Evolutionary conservation across 2,329 filamentous ascomycete species (phyloP).

Genomic region (Epichloe elymi): DNA sequence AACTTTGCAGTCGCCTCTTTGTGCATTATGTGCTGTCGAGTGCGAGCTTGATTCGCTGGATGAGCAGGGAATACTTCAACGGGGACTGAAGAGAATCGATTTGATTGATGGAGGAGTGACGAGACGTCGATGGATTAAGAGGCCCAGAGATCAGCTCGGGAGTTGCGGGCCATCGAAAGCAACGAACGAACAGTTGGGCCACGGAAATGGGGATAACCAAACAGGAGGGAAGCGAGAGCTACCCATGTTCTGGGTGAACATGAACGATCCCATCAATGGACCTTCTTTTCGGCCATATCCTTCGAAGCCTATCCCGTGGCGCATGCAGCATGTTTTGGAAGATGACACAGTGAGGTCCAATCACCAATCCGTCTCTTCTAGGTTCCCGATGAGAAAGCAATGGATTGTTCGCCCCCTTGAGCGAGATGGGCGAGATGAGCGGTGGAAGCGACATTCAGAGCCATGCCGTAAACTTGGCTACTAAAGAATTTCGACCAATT

Average conservation of each 20-base stretch:
- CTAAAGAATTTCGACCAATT: not conserved
- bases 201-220: conserved; percentile 9
- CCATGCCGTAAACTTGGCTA: not conserved
- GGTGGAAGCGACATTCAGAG: conserved; percentile 1
- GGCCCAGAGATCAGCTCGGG: conserved; percentile 15
- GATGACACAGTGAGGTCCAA: not conserved
- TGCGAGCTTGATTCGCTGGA: conserved; percentile 23
- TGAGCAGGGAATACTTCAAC: conserved; percentile 22
- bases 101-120: conserved; percentile 33
- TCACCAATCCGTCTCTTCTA: not conserved
- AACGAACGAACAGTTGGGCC: not conserved
- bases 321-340: conserved; percentile 23
- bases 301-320: conserved; percentile 37
- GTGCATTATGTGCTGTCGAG: conserved; percentile 31
- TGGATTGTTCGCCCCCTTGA: not conserved
- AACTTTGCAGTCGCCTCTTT: conserved; percentile 34
- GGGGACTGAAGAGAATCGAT: conserved; percentile 30
- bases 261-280: conserved; percentile 33
- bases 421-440: not conserved
- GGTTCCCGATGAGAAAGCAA: not conserved
- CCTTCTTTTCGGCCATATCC: conserved; percentile 33
- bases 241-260: conserved; percentile 35
- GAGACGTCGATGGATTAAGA: conserved; percentile 23
- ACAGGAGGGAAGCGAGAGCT: conserved; percentile 6
- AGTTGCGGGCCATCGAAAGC: not conserved